Percentiles rank a stretch among this genome's conserved stretches.
Conservation (phyloP, 176 grass and related monocot genomes). For the Avena eriantha region DNA sequence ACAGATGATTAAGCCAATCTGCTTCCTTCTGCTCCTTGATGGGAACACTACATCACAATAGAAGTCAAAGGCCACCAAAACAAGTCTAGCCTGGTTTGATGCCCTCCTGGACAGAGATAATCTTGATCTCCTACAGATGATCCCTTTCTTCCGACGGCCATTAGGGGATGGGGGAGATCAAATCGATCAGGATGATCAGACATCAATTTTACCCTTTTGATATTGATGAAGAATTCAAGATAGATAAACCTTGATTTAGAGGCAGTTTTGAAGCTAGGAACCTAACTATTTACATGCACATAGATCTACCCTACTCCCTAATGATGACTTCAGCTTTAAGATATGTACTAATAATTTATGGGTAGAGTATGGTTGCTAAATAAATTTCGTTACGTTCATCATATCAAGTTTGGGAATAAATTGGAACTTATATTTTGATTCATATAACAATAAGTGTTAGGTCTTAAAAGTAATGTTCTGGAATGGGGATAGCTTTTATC, state of each 20-base stretch:
- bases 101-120: too few relatives aligned
- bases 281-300: not conserved
- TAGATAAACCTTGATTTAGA: not conserved
- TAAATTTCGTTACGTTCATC: not conserved
- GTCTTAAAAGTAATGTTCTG: not conserved
- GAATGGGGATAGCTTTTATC: conserved; percentile 7
- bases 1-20: too few relatives aligned
- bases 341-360: not conserved
- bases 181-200: too few relatives aligned
- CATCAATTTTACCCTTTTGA: too few relatives aligned
- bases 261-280: not conserved
- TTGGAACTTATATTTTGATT: not conserved
- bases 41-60: too few relatives aligned
- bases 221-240: too few relatives aligned
- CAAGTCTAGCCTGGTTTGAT: too few relatives aligned
- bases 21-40: too few relatives aligned
- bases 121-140: too few relatives aligned
- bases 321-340: not conserved
- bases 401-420: conserved; percentile 5
- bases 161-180: too few relatives aligned
- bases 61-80: too few relatives aligned
- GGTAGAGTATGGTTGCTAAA: not conserved
- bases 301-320: not conserved
- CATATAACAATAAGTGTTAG: not conserved
- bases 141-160: too few relatives aligned